Percentiles rank a stretch among this genome's conserved stretches.
Evolutionary conservation across 306 rosid species (phyloP).

Genomic region (Corylus avellana): DNA sequence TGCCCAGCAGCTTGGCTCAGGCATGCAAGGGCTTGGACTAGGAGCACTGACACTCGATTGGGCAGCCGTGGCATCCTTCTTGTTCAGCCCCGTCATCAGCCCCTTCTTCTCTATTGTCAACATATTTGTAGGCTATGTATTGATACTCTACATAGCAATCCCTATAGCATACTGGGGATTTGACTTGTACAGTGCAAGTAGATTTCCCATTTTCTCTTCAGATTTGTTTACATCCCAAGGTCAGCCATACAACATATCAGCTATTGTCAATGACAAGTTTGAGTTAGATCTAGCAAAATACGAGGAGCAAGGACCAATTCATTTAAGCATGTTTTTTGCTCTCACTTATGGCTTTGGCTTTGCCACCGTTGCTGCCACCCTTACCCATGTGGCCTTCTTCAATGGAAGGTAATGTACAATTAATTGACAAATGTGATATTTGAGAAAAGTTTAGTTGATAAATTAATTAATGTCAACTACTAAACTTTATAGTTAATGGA

Average conservation of each 20-base stretch:
- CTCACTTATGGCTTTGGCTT: slow-evolving; percentile 81
- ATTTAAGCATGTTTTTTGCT: slow-evolving; percentile 66
- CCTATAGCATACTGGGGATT: slow-evolving; percentile 78
- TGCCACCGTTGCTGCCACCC: slow-evolving; percentile 74
- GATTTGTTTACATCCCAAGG: slow-evolving; percentile 68
- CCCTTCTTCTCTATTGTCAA: slow-evolving; percentile 77
- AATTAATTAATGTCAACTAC: no score
- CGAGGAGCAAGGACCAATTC: slow-evolving; percentile 59
- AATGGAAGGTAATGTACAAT: slow-evolving; percentile 59
- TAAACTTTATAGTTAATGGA: slow-evolving; percentile 17
- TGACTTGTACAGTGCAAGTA: slow-evolving; percentile 50
- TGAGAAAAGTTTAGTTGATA: no score
- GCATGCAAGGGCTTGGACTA: slow-evolving; percentile 75
- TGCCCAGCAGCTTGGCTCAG: slow-evolving; percentile 82
- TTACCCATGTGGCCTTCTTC: slow-evolving; percentile 71
- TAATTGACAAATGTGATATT: no score
- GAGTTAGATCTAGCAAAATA: slow-evolving; percentile 52
- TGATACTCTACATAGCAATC: slow-evolving; percentile 44
- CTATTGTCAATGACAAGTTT: slow-evolving; percentile 65
- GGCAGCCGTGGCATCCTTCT: slow-evolving; percentile 71
- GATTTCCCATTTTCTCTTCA: slow-evolving; percentile 74
- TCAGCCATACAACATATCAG: slow-evolving; percentile 50
- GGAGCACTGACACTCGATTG: slow-evolving; percentile 78
- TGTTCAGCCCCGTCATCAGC: slow-evolving; percentile 37
- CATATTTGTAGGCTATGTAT: slow-evolving; percentile 53